Conservation (phyloP, 768 basidiomycete genomes). For the Macrolepiota albuminosa region DNA sequence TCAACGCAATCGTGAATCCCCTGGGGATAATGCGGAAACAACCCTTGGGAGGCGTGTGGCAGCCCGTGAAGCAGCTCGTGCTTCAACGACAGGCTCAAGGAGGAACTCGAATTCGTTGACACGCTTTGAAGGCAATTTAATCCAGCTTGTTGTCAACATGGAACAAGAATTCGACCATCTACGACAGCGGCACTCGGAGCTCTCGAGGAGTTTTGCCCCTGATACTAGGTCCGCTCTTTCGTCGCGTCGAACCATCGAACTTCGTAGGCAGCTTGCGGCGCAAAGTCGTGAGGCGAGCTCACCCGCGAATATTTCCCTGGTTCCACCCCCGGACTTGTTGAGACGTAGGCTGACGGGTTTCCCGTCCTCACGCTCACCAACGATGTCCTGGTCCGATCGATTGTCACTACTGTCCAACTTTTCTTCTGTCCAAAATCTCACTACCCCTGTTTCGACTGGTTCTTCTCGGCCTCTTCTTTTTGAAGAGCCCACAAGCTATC, state of each 20-base stretch:
- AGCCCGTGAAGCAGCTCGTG: conserved; percentile 30
- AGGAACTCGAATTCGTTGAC: conserved; percentile 8
- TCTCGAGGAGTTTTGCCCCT: conserved; percentile 1
- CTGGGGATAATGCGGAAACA: conserved; percentile 31
- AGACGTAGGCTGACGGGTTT: conserved; percentile 19
- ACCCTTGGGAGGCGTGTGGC: conserved; percentile 35
- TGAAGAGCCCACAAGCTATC: conserved; percentile 35
- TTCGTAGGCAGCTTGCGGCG: neutral
- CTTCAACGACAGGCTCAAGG: conserved; percentile 7
- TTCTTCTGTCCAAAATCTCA: conserved; percentile 33
- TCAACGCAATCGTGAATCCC: conserved; percentile 19
- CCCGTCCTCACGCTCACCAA: conserved; percentile 16
- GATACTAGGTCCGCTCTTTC: neutral
- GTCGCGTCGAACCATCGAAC: neutral
- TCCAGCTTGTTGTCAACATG: conserved; percentile 14
- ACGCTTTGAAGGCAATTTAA: conserved; percentile 7
- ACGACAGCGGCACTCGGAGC: conserved; percentile 20
- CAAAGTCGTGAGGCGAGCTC: neutral
- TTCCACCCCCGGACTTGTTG: conserved; percentile 15
- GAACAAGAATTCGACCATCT: conserved; percentile 23
- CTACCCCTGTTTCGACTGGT: conserved; percentile 28
- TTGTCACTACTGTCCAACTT: conserved; percentile 38
- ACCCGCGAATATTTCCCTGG: neutral
- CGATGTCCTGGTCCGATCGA: conserved; percentile 24
- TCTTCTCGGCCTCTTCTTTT: conserved; percentile 32